Conservation (phyloP, 345 rosid genomes). For the Psidium guajava region DNA sequence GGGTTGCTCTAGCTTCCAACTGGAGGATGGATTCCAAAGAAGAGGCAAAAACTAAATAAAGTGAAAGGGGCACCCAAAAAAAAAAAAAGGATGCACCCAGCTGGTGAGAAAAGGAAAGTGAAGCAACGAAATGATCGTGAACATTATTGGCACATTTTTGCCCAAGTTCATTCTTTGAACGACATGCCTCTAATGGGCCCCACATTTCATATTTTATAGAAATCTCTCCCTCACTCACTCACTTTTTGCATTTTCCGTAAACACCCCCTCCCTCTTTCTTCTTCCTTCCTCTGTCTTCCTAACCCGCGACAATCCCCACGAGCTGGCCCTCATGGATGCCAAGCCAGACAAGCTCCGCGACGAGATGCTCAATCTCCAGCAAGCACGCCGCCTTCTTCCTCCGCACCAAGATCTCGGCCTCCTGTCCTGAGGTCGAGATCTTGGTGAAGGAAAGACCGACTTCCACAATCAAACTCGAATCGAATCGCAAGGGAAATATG, state of each 20-base stretch:
- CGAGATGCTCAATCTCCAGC: constrained; percentile 92
- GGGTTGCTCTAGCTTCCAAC: neutral
- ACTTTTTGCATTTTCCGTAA: neutral
- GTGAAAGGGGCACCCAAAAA: neutral
- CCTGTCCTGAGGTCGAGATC: constrained; percentile 27
- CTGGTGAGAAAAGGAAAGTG: neutral
- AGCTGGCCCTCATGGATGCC: constrained; percentile 57
- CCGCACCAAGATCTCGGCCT: constrained; percentile 44
- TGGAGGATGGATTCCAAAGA: too few relatives aligned
- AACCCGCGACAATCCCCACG: constrained; percentile 55
- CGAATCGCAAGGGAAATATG: too few relatives aligned
- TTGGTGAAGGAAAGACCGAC: neutral
- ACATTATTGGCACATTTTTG: neutral
- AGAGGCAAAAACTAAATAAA: neutral
- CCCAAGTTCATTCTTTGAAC: rapidly evolving
- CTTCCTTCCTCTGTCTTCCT: constrained; percentile 32
- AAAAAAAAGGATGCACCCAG: neutral
- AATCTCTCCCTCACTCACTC: neutral
- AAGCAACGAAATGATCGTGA: neutral
- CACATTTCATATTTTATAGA: rapidly evolving
- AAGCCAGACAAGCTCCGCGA: constrained; percentile 56
- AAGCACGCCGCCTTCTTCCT: constrained; percentile 91
- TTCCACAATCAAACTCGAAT: too few relatives aligned
- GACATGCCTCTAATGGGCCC: rapidly evolving
- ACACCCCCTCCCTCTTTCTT: neutral